Evolutionary conservation across 2,329 filamentous ascomycete genomes (phyloP).

Genomic region (Ilyonectria robusta): DNA sequence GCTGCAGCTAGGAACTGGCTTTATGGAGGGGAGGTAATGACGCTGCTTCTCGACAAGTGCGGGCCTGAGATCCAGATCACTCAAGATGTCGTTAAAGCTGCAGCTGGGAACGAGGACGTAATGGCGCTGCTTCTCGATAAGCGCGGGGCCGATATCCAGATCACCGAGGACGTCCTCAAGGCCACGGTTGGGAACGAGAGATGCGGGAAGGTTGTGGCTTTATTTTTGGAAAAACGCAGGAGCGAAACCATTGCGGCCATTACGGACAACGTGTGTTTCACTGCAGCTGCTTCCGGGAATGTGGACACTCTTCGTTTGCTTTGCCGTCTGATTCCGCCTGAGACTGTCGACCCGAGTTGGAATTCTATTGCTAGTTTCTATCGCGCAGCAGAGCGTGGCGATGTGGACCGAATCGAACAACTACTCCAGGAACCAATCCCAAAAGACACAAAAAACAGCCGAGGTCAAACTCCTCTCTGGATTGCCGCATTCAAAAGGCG

Average conservation of each 20-base stretch:
- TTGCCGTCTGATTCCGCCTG: slow-evolving; percentile 8
- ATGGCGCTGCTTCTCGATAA: not conserved
- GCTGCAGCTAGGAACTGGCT: no score
- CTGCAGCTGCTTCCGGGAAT: not conserved
- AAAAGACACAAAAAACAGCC: not conserved
- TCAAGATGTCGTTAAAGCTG: no score
- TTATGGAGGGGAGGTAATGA: no score
- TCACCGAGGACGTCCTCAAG: no score
- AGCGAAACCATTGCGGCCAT: slow-evolving; percentile 3
- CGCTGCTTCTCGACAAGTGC: no score
- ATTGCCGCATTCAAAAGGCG: not conserved
- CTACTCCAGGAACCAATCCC: not conserved
- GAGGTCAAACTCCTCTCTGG: not conserved
- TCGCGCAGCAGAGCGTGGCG: not conserved
- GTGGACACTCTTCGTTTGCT: slow-evolving; percentile 2
- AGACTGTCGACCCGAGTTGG: not conserved
- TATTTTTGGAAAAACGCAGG: not conserved
- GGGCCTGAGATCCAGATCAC: no score
- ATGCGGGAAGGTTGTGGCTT: not conserved
- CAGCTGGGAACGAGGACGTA: no score
- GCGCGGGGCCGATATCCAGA: no score
- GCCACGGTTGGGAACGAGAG: not conserved
- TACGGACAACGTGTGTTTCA: slow-evolving; percentile 4
- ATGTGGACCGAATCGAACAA: not conserved
- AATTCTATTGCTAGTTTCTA: slow-evolving; percentile 9